Percentiles rank a stretch among this genome's conserved stretches.
These are phyloP conservation scores for Gypsophila paniculata DNA, from an alignment of 179 eudicot species.

Conservation along the genomic window DNA sequence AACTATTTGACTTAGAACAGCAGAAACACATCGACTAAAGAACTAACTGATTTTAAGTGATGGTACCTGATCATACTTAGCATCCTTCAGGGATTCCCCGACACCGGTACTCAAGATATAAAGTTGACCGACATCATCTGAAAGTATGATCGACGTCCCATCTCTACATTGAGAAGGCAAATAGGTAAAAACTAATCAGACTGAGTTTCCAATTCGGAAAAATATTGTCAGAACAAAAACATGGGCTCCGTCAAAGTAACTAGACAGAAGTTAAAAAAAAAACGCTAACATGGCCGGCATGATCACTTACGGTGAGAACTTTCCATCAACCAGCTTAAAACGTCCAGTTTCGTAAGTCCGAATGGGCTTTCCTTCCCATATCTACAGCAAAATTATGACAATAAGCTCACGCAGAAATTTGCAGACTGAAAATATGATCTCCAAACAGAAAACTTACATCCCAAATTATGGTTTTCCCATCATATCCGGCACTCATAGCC, in stretches of 20 bases:
- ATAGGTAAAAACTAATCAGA: constrained; percentile 7
- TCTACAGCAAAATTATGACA: constrained; percentile 37
- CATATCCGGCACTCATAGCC: constrained; percentile 99
- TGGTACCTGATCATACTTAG: constrained; percentile 86
- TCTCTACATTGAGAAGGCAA: constrained; percentile 45
- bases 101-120: constrained; percentile 83
- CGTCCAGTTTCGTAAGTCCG: constrained; percentile 79
- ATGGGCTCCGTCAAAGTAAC: neutral
- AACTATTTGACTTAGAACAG: constrained; percentile 4
- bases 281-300: neutral
- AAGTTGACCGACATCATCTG: constrained; percentile 93
- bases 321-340: constrained; percentile 94
- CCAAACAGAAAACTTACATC: constrained; percentile 63
- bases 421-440: neutral
- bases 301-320: constrained; percentile 89
- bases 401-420: constrained; percentile 20
- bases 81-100: constrained; percentile 90
- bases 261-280: neutral
- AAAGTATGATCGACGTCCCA: constrained; percentile 92
- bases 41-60: constrained; percentile 11
- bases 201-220: constrained; percentile 12
- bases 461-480: constrained; percentile 97
- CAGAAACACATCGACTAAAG: constrained; percentile 14
- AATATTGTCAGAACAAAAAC: neutral
- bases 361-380: constrained; percentile 99